Base-by-base conservation (phyloP, 345 rosid genomes). In the Eucalyptus curtisii region DNA sequence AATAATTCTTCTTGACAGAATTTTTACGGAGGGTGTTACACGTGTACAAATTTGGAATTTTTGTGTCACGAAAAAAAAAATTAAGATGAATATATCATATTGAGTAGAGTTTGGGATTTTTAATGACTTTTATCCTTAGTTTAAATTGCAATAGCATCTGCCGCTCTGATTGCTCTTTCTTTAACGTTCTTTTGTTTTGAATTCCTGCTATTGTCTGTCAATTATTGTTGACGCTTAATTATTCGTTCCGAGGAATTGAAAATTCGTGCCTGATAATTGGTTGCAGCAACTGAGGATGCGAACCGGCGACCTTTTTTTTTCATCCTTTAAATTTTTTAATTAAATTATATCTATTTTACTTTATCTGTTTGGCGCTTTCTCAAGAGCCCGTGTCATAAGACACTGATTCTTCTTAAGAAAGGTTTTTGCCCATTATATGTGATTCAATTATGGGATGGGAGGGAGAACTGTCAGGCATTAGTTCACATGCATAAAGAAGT, bases 1-100 rank as follows among this genome's bases (percentile, higher is more conserved):
- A 52, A 52, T 3, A 8, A 50, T 17, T 50, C 22, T 50, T 50
- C 22, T 7, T 8, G 11, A 55, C 8, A 24, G 61, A 55, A 4
- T 1, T 55, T 55, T 9, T 1, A 55, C 13, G 49, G 49, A 48
- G 3, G 7, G 16, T 15, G 53, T 50, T 1, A 5, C 7, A 11
- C 1, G 4, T 25, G 2, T 12, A 7, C 30, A 27, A 12, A 2
- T 59, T 59, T 25, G 1, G 4, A 12, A 25, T 6, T 59, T 59
- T 59, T 27, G 7, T 27, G 4, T 27, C 8, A 12, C 2, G n/a
- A 52, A 52, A 59, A 13, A 49, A 19, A 57, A 59, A 25, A 27
- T 11, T 59, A 27, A 27, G 8, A 30, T 61, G 14, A 61, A 27
- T 30, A 6, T 12, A 13, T 61, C 17, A 27, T 25, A 6, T 25